Evolutionary conservation across 345 rosid genomes (phyloP).

Genomic region (Euphorbia peplus): DNA sequence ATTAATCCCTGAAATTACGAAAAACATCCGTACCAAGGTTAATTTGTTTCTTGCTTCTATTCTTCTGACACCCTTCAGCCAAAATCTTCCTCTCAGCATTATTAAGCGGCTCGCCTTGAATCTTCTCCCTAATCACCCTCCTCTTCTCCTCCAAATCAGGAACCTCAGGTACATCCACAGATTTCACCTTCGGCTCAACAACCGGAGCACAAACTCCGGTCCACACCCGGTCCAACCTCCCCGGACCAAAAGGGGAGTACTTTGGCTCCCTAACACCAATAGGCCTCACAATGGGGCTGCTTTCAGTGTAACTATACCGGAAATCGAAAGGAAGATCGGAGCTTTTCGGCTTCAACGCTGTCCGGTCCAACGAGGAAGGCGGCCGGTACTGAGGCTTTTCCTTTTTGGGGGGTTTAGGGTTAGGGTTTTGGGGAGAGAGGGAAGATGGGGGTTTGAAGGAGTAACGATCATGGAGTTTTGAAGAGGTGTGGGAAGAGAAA

Average conservation of each 20-base stretch:
- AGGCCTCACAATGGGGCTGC: slow-evolving; percentile 59
- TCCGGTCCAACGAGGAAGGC: slow-evolving; percentile 70
- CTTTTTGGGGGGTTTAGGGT: slow-evolving; percentile 29
- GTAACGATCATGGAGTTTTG: slow-evolving; percentile 72
- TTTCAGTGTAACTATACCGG: slow-evolving; percentile 86
- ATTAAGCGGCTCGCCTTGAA: slow-evolving; percentile 63
- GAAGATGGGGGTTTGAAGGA: slow-evolving; percentile 66
- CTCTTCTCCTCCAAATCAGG: slow-evolving; percentile 76
- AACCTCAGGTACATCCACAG: slow-evolving; percentile 61
- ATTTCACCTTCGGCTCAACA: slow-evolving; percentile 54
- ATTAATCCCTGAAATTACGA: not conserved
- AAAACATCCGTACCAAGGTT: slow-evolving; percentile 48
- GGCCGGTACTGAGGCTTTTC: slow-evolving; percentile 75
- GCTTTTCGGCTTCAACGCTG: slow-evolving; percentile 35
- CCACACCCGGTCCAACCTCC: slow-evolving; percentile 70
- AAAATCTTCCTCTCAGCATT: slow-evolving; percentile 77
- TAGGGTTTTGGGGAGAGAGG: slow-evolving; percentile 36
- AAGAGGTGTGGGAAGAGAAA: slow-evolving; percentile 39
- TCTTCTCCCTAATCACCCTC: slow-evolving; percentile 46
- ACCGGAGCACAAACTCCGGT: slow-evolving; percentile 91
- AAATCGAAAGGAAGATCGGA: slow-evolving; percentile 83
- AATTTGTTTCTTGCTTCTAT: slow-evolving; percentile 63
- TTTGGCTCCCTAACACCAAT: slow-evolving; percentile 93
- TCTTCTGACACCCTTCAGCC: slow-evolving; percentile 63
- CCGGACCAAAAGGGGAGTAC: slow-evolving; percentile 92